Evolutionary conservation across 768 basidiomycete species (phyloP).

Genomic region (Lentinus tigrinus): DNA sequence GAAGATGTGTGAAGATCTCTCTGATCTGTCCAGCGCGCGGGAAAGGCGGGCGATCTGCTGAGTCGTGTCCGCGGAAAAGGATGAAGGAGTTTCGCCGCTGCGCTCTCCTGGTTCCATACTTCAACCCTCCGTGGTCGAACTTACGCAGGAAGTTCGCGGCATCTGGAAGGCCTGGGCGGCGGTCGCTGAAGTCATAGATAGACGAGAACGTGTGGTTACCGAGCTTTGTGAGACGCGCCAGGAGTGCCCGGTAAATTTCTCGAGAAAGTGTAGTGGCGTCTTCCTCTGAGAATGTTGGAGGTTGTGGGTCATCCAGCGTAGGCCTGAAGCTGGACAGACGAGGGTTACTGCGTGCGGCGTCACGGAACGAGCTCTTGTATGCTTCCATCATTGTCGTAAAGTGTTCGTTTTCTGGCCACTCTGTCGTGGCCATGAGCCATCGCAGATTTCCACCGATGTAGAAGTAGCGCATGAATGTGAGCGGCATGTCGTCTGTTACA

Average conservation of each 20-base stretch:
- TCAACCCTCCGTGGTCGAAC: background rate
- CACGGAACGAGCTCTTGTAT: background rate
- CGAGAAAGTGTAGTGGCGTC: background rate
- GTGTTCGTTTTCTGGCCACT: background rate
- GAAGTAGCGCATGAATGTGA: conserved; percentile 1
- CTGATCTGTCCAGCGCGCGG: background rate
- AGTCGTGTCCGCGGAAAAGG: background rate
- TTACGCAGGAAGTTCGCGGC: background rate
- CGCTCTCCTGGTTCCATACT: background rate
- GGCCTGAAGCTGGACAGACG: background rate
- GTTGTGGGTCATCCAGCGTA: background rate
- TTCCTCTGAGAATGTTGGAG: background rate
- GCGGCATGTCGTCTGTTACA: background rate
- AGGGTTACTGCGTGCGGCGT: background rate
- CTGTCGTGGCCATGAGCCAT: background rate
- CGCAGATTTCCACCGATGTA: background rate
- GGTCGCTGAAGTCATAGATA: background rate
- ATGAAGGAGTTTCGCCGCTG: background rate
- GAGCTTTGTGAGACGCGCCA: background rate
- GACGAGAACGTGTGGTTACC: background rate
- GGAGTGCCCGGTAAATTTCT: background rate
- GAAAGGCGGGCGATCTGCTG: no score
- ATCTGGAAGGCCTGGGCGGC: background rate
- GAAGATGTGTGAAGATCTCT: background rate
- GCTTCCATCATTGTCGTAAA: background rate